These are phyloP conservation scores for Candida ulmi DNA, from an alignment of 805 yeast species.

Conservation along the genomic window DNA sequence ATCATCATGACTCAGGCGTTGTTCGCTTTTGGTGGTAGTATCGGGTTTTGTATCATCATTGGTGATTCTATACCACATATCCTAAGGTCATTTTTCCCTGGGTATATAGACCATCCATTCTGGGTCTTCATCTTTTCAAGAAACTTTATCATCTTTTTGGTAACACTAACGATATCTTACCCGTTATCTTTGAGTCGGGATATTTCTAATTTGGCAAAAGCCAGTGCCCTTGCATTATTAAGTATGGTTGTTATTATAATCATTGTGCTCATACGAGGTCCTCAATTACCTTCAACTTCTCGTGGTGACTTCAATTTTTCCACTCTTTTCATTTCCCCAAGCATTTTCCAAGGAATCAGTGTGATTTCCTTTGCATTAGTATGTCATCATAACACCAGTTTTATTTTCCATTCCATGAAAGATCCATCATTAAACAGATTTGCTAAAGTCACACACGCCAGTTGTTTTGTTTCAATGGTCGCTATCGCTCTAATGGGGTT, in stretches of 20 bases:
- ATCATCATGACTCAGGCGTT: constrained; percentile 75
- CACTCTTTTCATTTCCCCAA: constrained; percentile 50
- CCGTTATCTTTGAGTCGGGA: constrained; percentile 79
- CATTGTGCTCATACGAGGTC: constrained; percentile 72
- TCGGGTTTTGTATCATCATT: constrained; percentile 90
- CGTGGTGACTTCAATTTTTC: constrained; percentile 42
- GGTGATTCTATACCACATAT: constrained; percentile 96
- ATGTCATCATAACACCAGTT: constrained; percentile 91
- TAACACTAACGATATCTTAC: constrained; percentile 68
- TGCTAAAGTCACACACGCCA: constrained; percentile 72
- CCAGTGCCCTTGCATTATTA: constrained; percentile 77
- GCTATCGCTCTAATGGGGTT: constrained; percentile 76
- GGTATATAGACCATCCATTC: constrained; percentile 26
- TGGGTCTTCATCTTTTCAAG: constrained; percentile 56
- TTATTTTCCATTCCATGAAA: constrained; percentile 78
- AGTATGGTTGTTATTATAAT: constrained; percentile 78
- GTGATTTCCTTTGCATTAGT: constrained; percentile 93
- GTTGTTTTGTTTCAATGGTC: constrained; percentile 74
- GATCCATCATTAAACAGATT: constrained; percentile 74
- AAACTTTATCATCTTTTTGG: constrained; percentile 62
- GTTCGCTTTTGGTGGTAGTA: constrained; percentile 91
- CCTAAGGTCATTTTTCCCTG: constrained; percentile 56
- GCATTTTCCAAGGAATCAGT: constrained; percentile 84
- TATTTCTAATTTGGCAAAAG: constrained; percentile 80
- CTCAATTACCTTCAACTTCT: constrained; percentile 41